Percentiles rank a stretch among this genome's conserved stretches.
These are phyloP conservation scores for Lobosporangium transversale DNA, from an alignment of 192 early-diverging fungal species.

Conservation along the genomic window DNA sequence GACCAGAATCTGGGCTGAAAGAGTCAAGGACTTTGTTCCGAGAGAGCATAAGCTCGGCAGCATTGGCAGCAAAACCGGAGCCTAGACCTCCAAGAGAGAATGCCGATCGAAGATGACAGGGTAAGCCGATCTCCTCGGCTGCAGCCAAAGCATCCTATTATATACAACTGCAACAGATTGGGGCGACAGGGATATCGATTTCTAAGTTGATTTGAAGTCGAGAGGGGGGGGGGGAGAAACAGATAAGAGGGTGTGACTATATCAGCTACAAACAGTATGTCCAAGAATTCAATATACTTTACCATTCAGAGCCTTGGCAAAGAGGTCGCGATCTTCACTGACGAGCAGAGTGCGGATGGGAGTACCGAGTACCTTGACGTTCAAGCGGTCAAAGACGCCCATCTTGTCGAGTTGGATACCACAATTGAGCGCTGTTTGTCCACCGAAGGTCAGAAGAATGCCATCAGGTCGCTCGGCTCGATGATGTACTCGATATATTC, in stretches of 20 bases:
- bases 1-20: slow-evolving; percentile 93
- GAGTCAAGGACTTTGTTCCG: slow-evolving; percentile 84
- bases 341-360: slow-evolving; percentile 92
- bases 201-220: slow-evolving; percentile 72
- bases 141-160: slow-evolving; percentile 89
- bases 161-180: slow-evolving; percentile 89
- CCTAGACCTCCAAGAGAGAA: slow-evolving; percentile 97
- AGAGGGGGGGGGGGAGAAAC: background rate
- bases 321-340: slow-evolving; percentile 95
- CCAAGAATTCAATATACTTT: slow-evolving; percentile 17
- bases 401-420: slow-evolving; percentile 89
- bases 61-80: slow-evolving; percentile 90
- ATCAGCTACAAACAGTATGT: slow-evolving; percentile 6
- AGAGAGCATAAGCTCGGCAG: slow-evolving; percentile 78
- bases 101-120: slow-evolving; percentile 94
- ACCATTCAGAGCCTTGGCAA: slow-evolving; percentile 90
- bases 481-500: slow-evolving; percentile 94
- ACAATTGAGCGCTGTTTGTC: slow-evolving; percentile 96
- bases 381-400: slow-evolving; percentile 82
- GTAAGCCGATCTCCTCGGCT: slow-evolving; percentile 88
- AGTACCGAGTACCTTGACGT: slow-evolving; percentile 94
- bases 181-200: slow-evolving; percentile 88
- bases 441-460: slow-evolving; percentile 95
- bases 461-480: slow-evolving; percentile 95
- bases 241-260: background rate